These are phyloP conservation scores for Coniella lustricola DNA, from an alignment of 2,329 filamentous ascomycete species.

Conservation along the genomic window DNA sequence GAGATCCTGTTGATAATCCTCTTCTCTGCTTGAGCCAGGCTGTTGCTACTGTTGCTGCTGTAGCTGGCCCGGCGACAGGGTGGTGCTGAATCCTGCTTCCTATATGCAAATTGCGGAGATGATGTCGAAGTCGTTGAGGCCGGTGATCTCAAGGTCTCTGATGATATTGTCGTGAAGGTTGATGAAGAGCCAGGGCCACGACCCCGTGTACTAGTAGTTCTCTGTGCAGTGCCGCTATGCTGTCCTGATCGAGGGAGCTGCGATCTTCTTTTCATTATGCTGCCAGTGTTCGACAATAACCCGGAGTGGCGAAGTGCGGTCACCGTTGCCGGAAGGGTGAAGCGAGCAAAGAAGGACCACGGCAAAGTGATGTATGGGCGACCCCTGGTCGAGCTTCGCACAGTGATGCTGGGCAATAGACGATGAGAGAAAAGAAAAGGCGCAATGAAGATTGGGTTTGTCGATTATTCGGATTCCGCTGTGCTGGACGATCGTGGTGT, in stretches of 20 bases:
- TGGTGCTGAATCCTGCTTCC: not conserved
- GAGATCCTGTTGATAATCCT: not conserved
- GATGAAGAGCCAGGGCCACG: constrained; percentile 8
- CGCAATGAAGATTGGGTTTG: too few species aligned
- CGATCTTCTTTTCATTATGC: constrained; percentile 27
- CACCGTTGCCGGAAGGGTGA: not conserved
- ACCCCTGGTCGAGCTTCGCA: too few species aligned
- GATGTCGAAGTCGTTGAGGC: not conserved
- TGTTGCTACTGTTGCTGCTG: not conserved
- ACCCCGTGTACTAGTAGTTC: constrained; percentile 19
- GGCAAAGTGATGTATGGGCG: not conserved
- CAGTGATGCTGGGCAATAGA: too few species aligned
- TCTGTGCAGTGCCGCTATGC: constrained; percentile 25
- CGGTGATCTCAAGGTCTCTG: constrained; percentile 6
- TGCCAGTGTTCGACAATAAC: constrained; percentile 6
- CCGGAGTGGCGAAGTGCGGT: constrained; percentile 1
- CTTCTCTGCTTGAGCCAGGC: not conserved
- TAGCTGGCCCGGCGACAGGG: not conserved
- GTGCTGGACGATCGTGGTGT: not conserved
- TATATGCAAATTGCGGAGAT: not conserved
- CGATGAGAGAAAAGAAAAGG: too few species aligned
- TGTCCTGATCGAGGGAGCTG: constrained; percentile 25
- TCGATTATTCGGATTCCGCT: not conserved
- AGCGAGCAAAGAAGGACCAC: not conserved
- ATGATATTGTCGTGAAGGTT: not conserved